Evolutionary conservation across 345 rosid species (phyloP).

Genomic region (Salix purpurea): DNA sequence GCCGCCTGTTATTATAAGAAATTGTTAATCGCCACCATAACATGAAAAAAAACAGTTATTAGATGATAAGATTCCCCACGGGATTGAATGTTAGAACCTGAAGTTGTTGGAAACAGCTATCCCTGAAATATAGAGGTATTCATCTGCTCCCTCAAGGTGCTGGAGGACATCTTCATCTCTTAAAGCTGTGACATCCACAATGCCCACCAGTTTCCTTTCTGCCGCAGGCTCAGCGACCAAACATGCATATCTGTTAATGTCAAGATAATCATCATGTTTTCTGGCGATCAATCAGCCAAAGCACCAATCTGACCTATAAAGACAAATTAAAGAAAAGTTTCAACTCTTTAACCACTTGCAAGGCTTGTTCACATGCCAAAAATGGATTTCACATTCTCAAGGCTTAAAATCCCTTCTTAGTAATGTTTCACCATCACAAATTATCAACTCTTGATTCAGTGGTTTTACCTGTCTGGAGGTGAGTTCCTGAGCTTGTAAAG

Average conservation of each 20-base stretch:
- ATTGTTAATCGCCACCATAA: background rate
- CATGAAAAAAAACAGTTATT: background rate
- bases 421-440: background rate
- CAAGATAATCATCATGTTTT: slow-evolving; percentile 4
- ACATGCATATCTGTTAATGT: slow-evolving; percentile 61
- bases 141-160: slow-evolving; percentile 52
- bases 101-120: slow-evolving; percentile 61
- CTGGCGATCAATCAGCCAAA: background rate
- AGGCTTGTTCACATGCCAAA: background rate
- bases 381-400: background rate
- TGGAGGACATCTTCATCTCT: slow-evolving; percentile 50
- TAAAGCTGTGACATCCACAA: slow-evolving; percentile 68
- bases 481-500: slow-evolving; percentile 76
- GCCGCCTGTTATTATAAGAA: slow-evolving; percentile 41
- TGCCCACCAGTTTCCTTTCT: slow-evolving; percentile 49
- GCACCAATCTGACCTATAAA: slow-evolving; percentile 7
- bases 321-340: background rate
- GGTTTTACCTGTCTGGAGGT: slow-evolving; percentile 60
- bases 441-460: background rate
- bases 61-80: background rate
- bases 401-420: background rate
- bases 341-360: background rate
- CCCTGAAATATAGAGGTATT: slow-evolving; percentile 81
- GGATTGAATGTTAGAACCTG: slow-evolving; percentile 34
- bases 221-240: slow-evolving; percentile 61